These are phyloP conservation scores for Parasarocladium wereldwijsianum DNA, from an alignment of 2,329 filamentous ascomycete genomes.

Conservation along the genomic window DNA sequence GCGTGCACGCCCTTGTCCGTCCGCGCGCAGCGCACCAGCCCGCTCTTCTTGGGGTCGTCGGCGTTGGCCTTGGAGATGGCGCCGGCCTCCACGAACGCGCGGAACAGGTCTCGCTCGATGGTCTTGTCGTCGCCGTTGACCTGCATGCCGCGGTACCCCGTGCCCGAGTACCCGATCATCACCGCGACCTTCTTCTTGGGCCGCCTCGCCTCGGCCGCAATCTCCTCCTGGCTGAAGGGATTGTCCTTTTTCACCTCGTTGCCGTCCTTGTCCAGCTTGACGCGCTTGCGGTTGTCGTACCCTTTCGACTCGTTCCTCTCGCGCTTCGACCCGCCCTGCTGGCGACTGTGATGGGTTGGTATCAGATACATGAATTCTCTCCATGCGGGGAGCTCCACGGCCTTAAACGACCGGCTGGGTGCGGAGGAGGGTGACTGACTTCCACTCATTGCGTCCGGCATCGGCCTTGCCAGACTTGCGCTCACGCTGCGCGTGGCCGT, in stretches of 20 bases:
- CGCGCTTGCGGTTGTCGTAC: slow-evolving; percentile 26
- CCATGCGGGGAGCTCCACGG: too few relatives aligned
- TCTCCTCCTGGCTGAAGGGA: slow-evolving; percentile 59
- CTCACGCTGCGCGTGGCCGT: slow-evolving; percentile 3
- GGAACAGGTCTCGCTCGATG: slow-evolving; percentile 90
- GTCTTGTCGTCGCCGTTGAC: slow-evolving; percentile 73
- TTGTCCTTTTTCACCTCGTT: slow-evolving; percentile 21
- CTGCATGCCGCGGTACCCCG: slow-evolving; percentile 95
- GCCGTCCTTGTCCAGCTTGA: slow-evolving; percentile 22
- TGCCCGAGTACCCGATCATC: slow-evolving; percentile 88
- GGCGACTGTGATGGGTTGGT: slow-evolving; percentile 16
- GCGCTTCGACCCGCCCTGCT: slow-evolving; percentile 24
- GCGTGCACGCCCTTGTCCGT: slow-evolving; percentile 98
- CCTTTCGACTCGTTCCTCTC: slow-evolving; percentile 22
- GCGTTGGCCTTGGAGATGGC: slow-evolving; percentile 96
- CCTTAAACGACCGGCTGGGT: not conserved
- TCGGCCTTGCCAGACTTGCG: slow-evolving; percentile 5
- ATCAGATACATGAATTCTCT: slow-evolving; percentile 1
- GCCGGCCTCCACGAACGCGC: slow-evolving; percentile 76
- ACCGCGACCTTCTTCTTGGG: slow-evolving; percentile 97
- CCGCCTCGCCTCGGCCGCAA: slow-evolving; percentile 69
- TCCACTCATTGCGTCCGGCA: slow-evolving; percentile 2
- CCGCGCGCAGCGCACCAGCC: slow-evolving; percentile 80
- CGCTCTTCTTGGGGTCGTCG: slow-evolving; percentile 91
- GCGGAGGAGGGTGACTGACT: not conserved